Percentiles rank a stretch among this genome's conserved stretches.
phyloP scores from a whole-genome alignment of 2,329 filamentous ascomycete species.

The Chaetomium olivaceum region DNA sequence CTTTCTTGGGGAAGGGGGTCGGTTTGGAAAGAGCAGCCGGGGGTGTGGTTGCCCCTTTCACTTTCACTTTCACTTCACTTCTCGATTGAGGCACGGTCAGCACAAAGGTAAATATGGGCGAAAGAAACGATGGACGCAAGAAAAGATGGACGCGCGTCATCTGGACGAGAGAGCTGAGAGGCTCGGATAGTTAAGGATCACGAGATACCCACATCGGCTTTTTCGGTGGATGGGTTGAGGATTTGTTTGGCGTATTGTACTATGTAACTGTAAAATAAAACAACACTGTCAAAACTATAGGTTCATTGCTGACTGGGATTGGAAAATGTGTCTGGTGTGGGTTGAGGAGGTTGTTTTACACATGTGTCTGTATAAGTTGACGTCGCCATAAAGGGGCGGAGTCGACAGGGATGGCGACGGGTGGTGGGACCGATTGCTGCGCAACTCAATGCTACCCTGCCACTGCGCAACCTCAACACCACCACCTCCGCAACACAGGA shows the following conservation, averaged over 20 bases:
- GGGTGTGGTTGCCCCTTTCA: background rate
- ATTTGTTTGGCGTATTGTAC: background rate
- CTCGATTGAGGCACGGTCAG: background rate
- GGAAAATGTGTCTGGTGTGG: too few species aligned
- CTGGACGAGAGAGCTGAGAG: background rate
- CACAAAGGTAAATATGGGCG: too few species aligned
- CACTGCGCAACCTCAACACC: background rate
- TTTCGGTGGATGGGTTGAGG: background rate
- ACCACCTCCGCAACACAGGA: background rate
- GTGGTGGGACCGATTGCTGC: background rate
- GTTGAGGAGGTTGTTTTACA: background rate
- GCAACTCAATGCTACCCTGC: background rate
- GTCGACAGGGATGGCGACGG: background rate
- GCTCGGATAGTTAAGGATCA: background rate
- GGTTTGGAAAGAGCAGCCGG: too few species aligned
- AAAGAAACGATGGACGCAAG: too few species aligned
- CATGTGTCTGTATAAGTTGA: background rate
- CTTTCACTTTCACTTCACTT: background rate
- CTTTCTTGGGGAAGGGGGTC: background rate
- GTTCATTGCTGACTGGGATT: background rate
- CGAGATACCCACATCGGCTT: background rate
- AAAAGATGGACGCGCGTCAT: background rate
- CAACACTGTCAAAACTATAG: background rate
- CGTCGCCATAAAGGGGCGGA: background rate
- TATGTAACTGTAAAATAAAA: background rate